phyloP scores from a whole-genome alignment of 2,329 filamentous ascomycete species.

The Herpotrichia juniperi region DNA sequence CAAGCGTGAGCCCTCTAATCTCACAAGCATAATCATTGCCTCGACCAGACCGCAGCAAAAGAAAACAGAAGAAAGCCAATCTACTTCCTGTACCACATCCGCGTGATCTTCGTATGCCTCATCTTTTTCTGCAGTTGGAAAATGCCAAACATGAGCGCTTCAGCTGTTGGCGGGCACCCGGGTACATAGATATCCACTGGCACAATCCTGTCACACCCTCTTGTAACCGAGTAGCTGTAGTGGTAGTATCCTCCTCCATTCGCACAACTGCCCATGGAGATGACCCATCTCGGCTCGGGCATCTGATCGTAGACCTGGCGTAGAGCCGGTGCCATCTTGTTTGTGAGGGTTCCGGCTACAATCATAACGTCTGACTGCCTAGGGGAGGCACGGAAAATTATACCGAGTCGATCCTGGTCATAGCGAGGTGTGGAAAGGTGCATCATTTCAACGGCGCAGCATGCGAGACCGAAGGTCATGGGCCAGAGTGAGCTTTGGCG shows the following conservation, averaged over 20 bases:
- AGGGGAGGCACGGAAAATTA: conserved; percentile 89
- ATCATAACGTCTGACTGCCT: conserved; percentile 95
- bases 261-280: conserved; percentile 83
- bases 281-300: conserved; percentile 88
- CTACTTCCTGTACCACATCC: conserved; percentile 65
- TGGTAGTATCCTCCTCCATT: conserved; percentile 89
- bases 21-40: conserved; percentile 26
- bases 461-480: conserved; percentile 88
- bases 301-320: conserved; percentile 95
- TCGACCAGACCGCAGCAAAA: conserved; percentile 15
- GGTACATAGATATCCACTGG: conserved; percentile 84
- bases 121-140: conserved; percentile 83
- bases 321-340: conserved; percentile 94
- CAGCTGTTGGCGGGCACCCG: conserved; percentile 67
- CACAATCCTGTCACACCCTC: conserved; percentile 80
- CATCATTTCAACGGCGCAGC: conserved; percentile 95
- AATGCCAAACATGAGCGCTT: conserved; percentile 66
- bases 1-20: conserved; percentile 21
- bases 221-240: conserved; percentile 80
- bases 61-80: conserved; percentile 12
- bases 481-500: conserved; percentile 90
- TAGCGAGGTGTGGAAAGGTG: conserved; percentile 89
- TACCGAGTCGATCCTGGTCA: conserved; percentile 87
- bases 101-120: conserved; percentile 62
- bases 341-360: conserved; percentile 88